Conservation (phyloP, 139 green algal species). For the Chlamydomonas sp. region DNA sequence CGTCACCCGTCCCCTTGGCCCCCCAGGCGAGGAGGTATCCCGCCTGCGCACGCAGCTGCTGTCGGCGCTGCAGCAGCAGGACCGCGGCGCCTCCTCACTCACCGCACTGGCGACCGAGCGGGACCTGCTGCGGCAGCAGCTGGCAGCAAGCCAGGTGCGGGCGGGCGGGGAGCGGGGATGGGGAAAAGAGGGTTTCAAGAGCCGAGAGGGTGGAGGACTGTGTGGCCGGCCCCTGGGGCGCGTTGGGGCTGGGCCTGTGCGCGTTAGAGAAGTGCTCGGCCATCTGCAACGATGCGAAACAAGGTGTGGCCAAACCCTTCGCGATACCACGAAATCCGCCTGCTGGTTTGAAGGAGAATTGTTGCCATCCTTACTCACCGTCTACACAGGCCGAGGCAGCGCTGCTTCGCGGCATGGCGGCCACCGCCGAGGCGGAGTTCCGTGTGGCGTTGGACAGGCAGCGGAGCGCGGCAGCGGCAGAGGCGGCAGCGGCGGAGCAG, state of each 20-base stretch:
- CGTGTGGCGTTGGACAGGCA: constrained; percentile 20
- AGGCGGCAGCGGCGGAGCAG: constrained; percentile 21
- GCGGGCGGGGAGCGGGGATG: no score
- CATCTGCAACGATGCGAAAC: no score
- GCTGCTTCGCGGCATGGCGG: constrained; percentile 31
- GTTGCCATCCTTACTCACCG: no score
- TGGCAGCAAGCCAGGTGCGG: neutral
- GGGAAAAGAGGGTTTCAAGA: no score
- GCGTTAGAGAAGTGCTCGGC: neutral
- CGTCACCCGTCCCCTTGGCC: no score
- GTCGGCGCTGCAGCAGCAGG: constrained; percentile 9
- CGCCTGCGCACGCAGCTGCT: constrained; percentile 19
- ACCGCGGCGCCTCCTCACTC: neutral
- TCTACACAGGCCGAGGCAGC: constrained; percentile 9
- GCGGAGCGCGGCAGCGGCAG: constrained; percentile 6
- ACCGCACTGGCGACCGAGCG: neutral
- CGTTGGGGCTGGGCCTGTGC: neutral
- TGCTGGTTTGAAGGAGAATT: no score
- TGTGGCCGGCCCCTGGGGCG: neutral
- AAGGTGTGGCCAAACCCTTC: no score
- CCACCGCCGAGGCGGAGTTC: constrained; percentile 28
- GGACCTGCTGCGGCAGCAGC: constrained; percentile 33
- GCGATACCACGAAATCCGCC: no score
- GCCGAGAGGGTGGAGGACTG: neutral
- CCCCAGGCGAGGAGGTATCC: constrained; percentile 34